A percentile compares a stretch with the other conserved stretches of the same genome.
phyloP scores from a whole-genome alignment of 1,139 yeast species.

The Protomyces pachydermus region DNA sequence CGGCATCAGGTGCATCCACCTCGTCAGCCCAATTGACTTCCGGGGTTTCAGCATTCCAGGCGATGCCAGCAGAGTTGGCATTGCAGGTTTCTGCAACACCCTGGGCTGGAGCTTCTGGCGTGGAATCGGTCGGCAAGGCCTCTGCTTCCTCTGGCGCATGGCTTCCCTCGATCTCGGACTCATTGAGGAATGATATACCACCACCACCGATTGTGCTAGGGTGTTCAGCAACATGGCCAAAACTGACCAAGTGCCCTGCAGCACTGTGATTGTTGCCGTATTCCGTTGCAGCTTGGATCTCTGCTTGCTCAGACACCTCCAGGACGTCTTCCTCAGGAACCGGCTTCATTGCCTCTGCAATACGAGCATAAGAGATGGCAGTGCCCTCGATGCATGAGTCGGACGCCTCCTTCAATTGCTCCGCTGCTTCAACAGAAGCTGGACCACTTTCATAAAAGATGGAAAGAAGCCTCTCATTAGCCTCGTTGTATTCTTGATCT shows the following conservation, averaged over 20 bases:
- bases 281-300: neutral
- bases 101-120: neutral
- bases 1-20: neutral
- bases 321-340: neutral
- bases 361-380: constrained; percentile 34
- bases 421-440: constrained; percentile 38
- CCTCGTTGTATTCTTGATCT: constrained; percentile 33
- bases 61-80: neutral
- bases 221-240: constrained; percentile 4
- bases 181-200: constrained; percentile 25
- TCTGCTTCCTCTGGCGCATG: constrained; percentile 2
- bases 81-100: neutral
- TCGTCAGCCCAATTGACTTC: neutral
- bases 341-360: constrained; percentile 27
- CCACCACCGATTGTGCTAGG: neutral
- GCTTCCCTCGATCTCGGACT: constrained; percentile 22
- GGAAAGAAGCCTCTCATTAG: constrained; percentile 39
- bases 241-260: constrained; percentile 5
- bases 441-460: constrained; percentile 40
- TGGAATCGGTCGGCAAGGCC: neutral
- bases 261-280: neutral
- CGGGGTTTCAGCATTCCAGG: neutral
- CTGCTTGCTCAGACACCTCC: neutral
- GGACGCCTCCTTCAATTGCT: constrained; percentile 36
- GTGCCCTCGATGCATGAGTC: constrained; percentile 36